Conservation (phyloP, 345 rosid genomes). For the Rhizophora mangle region DNA sequence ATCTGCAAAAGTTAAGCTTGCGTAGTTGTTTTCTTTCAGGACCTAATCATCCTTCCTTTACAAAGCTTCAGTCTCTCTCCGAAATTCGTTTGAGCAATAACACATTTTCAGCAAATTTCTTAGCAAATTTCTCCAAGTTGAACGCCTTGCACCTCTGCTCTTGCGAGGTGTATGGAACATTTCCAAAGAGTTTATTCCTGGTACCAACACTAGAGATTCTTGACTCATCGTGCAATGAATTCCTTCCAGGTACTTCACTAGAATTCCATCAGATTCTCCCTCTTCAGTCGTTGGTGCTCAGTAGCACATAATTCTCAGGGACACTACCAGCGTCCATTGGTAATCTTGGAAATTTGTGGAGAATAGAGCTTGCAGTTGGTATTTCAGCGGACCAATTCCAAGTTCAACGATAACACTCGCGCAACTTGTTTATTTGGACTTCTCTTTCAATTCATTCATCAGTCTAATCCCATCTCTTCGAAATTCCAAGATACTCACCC, state of each 20-base stretch:
- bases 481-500: slow-evolving; percentile 19
- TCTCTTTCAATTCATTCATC: slow-evolving; percentile 31
- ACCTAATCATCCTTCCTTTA: slow-evolving; percentile 24
- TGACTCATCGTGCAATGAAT: slow-evolving; percentile 14
- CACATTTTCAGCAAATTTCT: slow-evolving; percentile 23
- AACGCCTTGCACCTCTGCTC: slow-evolving; percentile 14
- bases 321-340: slow-evolving; percentile 36
- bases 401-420: slow-evolving; percentile 20
- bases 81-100: slow-evolving; percentile 20
- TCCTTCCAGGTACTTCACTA: slow-evolving; percentile 30
- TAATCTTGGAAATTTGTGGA: slow-evolving; percentile 15
- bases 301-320: slow-evolving; percentile 29
- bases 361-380: slow-evolving; percentile 17
- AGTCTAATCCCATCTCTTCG: slow-evolving; percentile 35
- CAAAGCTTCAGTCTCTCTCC: slow-evolving; percentile 6
- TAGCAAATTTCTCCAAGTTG: slow-evolving; percentile 19
- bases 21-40: slow-evolving; percentile 34
- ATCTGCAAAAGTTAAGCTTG: slow-evolving; percentile 41
- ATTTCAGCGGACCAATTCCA: slow-evolving; percentile 32
- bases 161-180: slow-evolving; percentile 21
- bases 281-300: slow-evolving; percentile 24
- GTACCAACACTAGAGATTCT: slow-evolving; percentile 25
- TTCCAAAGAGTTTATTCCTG: slow-evolving; percentile 31
- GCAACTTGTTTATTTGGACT: slow-evolving; percentile 25
- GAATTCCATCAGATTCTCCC: slow-evolving; percentile 6